phyloP scores from a whole-genome alignment of 768 basidiomycete genomes.

The Phaeotremella fagi region DNA sequence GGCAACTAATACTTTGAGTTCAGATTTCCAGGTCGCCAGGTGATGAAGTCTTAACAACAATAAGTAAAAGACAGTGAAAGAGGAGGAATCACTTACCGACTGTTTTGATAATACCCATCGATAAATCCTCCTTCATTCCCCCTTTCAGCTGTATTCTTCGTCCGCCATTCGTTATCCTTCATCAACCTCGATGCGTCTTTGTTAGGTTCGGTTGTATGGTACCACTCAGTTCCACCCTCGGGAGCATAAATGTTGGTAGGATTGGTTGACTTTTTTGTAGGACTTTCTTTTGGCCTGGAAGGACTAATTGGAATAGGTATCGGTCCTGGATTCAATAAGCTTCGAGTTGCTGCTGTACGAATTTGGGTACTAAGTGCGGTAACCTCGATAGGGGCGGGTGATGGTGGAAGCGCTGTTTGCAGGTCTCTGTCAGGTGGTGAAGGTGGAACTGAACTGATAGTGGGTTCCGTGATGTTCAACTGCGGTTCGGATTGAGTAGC shows the following conservation, averaged over 20 bases:
- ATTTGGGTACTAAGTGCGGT: not conserved
- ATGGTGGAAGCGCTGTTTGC: not conserved
- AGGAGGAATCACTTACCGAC: slow-evolving; percentile 30
- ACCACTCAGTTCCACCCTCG: slow-evolving; percentile 56
- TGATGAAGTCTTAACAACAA: slow-evolving; percentile 69
- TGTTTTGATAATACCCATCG: slow-evolving; percentile 68
- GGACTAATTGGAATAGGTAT: slow-evolving; percentile 22
- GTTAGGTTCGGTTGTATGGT: slow-evolving; percentile 68
- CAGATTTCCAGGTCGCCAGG: slow-evolving; percentile 85
- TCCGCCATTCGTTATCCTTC: slow-evolving; percentile 78
- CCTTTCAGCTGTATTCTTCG: slow-evolving; percentile 68
- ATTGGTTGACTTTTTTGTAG: not conserved
- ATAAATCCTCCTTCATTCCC: slow-evolving; percentile 74
- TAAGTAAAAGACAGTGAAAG: not conserved
- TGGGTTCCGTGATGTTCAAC: not conserved
- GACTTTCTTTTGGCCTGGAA: not conserved
- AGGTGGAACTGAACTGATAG: not conserved
- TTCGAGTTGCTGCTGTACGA: not conserved
- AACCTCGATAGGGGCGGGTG: not conserved
- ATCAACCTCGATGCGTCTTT: slow-evolving; percentile 70
- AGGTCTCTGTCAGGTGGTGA: not conserved
- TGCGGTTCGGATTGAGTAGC: not conserved
- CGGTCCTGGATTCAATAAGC: slow-evolving; percentile 3
- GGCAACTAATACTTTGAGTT: slow-evolving; percentile 71
- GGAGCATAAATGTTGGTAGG: slow-evolving; percentile 21